Evolutionary conservation across 2,329 filamentous ascomycete genomes (phyloP).

Genomic region (Sporothrix luriei): DNA sequence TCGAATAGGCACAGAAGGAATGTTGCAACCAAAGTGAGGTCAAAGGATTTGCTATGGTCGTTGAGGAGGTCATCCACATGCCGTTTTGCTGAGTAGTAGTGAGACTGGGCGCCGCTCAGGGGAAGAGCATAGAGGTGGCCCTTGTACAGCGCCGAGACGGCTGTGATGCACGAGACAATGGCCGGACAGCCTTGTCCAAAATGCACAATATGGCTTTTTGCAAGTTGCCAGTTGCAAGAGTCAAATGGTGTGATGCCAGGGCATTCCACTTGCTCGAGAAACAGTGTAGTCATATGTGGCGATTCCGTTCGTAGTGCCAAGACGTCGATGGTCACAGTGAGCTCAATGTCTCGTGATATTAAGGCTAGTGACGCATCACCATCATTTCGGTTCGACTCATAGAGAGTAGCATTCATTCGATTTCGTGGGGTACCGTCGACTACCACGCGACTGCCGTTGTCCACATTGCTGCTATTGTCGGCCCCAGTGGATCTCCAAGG

Average conservation of each 20-base stretch:
- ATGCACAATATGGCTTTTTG: constrained; percentile 17
- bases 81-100: background rate
- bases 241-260: constrained; percentile 22
- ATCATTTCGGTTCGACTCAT: background rate
- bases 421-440: background rate
- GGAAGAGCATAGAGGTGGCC: constrained; percentile 9
- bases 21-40: background rate
- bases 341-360: constrained; percentile 24
- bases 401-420: background rate
- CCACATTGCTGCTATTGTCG: background rate
- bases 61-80: constrained; percentile 5
- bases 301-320: constrained; percentile 14
- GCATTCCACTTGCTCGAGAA: constrained; percentile 21
- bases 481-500: background rate
- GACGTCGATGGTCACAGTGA: constrained; percentile 21
- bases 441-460: background rate
- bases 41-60: background rate
- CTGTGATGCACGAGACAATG: background rate
- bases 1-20: constrained; percentile 15
- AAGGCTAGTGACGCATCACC: constrained; percentile 7
- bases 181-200: background rate
- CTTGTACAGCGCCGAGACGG: constrained; percentile 4
- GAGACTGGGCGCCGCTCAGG: background rate
- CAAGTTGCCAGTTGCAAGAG: constrained; percentile 17
- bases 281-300: constrained; percentile 1